phyloP scores from a whole-genome alignment of 23 red algal species.

The Porphyridium purpureum region DNA sequence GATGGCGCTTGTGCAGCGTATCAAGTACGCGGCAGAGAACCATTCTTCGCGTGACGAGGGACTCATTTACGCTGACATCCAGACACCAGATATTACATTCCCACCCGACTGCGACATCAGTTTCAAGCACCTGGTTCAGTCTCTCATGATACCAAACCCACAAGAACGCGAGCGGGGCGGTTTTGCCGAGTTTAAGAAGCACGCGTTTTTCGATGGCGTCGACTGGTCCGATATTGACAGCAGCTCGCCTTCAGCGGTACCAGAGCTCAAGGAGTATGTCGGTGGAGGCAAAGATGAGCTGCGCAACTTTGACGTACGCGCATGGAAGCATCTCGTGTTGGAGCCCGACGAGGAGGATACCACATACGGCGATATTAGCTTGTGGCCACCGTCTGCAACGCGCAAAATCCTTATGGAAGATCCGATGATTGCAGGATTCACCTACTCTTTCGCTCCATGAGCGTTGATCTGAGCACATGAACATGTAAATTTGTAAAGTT shows the following conservation, averaged over 20 bases:
- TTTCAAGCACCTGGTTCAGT: constrained; percentile 51
- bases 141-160: constrained; percentile 24
- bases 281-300: constrained; percentile 12
- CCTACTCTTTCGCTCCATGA: too few species aligned
- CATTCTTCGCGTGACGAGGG: constrained; percentile 32
- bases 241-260: too few species aligned
- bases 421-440: too few species aligned
- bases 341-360: constrained; percentile 42
- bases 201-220: constrained; percentile 68
- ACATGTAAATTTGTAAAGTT: too few species aligned
- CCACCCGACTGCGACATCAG: too few species aligned
- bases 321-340: constrained; percentile 38
- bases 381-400: too few species aligned
- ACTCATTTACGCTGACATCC: constrained; percentile 45
- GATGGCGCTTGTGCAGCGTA: too few species aligned
- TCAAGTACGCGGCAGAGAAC: constrained; percentile 31
- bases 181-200: constrained; percentile 43
- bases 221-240: too few species aligned
- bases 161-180: constrained; percentile 48
- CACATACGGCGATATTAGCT: too few species aligned
- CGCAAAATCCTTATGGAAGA: too few species aligned
- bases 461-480: too few species aligned
- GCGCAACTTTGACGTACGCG: constrained; percentile 48
- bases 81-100: constrained; percentile 46
- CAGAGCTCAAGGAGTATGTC: constrained; percentile 8